Evolutionary conservation across 345 rosid species (phyloP), one percentile per base, ranked within the genome.

Genomic region (Boechera stricta): DNA sequence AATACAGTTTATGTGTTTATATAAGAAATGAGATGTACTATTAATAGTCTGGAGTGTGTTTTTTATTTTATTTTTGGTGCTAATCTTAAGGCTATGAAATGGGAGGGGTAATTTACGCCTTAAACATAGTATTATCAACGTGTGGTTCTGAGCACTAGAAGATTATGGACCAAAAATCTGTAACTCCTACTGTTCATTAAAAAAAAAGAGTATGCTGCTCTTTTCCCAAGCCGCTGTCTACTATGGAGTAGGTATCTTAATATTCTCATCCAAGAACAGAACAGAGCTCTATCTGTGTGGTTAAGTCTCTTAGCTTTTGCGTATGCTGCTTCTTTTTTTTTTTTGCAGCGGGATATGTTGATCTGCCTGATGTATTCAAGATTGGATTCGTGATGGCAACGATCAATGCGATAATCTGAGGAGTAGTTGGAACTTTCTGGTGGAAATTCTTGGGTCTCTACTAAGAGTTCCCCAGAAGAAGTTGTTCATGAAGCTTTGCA

Each of bases 371-470:
- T 26, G 82, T 95, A 64, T 93, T 95, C 88, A 95, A 86, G 78
- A 67, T 90, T 72, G 99, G 99, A 8, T 91, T 93, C 60, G 35
- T 85, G 10, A 87, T 92, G 97, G 97, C 98, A 16, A 9, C 85
- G 13, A 61, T 90, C 44, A 92, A 95, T 74, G 93, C 87, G 45
- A 36, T 75, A 70, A 82, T 90, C 62, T 95, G 99, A 98, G 98
- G 85, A 76, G 91, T 84, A 0, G 94, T 89, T 32, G 98, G 94
- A 74, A 58, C 90, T 58, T 85, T 87, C 83, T 95, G 99, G 99
- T 95, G 97, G 99, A 95, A 95, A 83, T 81, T 91, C 82, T 87
- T 95, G 86, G 98, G 98, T 59, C 94, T 95, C 72, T 95, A 91
- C 76, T 95, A 82, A 87, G 71, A 77, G 66, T 62, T 8, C 59